Evolutionary conservation across 176 grass and related monocot genomes (phyloP).

Genomic region (Oryza brachyantha): DNA sequence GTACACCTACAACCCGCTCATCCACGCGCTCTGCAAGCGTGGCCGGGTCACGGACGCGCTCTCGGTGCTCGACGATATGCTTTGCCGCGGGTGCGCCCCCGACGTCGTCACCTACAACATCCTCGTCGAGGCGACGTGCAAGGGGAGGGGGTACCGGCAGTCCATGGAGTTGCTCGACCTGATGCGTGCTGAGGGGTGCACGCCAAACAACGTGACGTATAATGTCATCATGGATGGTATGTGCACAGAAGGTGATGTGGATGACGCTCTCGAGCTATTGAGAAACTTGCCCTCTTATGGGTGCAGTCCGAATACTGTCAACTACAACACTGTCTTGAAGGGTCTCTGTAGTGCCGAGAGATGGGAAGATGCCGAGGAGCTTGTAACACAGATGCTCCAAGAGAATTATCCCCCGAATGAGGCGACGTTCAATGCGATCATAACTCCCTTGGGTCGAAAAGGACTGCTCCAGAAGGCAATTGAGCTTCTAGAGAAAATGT

Average conservation of each 20-base stretch:
- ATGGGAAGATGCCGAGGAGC: conserved; percentile 53
- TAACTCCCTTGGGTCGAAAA: conserved; percentile 50
- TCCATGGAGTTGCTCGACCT: conserved; percentile 59
- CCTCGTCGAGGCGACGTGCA: conserved; percentile 64
- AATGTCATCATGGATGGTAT: conserved; percentile 71
- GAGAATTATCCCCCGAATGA: conserved; percentile 51
- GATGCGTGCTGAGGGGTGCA: conserved; percentile 60
- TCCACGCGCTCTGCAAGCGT: conserved; percentile 58
- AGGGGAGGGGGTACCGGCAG: conserved; percentile 46
- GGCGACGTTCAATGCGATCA: conserved; percentile 50
- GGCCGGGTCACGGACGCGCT: conserved; percentile 51
- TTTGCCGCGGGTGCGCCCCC: conserved; percentile 49
- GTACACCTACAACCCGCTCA: conserved; percentile 72
- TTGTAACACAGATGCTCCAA: conserved; percentile 49
- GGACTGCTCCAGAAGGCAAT: conserved; percentile 38
- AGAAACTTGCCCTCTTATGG: conserved; percentile 45
- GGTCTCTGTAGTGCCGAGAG: conserved; percentile 41
- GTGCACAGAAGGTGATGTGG: conserved; percentile 57
- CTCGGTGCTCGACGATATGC: conserved; percentile 63
- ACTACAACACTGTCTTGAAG: conserved; percentile 61
- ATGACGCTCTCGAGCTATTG: conserved; percentile 38
- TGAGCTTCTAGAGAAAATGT: conserved; percentile 52
- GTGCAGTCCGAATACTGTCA: conserved; percentile 55
- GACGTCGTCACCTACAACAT: conserved; percentile 82
- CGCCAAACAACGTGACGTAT: conserved; percentile 63